Percentiles rank a stretch among this genome's conserved stretches.
phyloP scores from a whole-genome alignment of 2,329 filamentous ascomycete genomes.

The Helicocarpus griseus region DNA sequence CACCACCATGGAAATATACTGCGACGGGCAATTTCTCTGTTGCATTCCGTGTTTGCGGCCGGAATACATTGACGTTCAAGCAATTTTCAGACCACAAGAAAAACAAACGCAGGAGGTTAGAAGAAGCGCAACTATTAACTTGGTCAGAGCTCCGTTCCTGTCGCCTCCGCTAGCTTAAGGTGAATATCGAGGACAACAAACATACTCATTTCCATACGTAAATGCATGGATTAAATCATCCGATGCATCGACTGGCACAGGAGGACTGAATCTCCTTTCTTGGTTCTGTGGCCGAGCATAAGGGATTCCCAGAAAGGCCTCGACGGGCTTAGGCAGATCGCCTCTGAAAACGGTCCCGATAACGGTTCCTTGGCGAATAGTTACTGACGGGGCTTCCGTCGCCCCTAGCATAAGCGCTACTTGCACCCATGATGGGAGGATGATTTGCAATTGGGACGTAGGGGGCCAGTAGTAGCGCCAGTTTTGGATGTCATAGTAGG shows the following conservation, averaged over 20 bases:
- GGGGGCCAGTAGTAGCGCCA: neutral
- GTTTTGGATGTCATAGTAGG: neutral
- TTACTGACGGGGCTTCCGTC: slow-evolving; percentile 24
- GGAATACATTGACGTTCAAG: slow-evolving; percentile 33
- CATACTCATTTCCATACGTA: slow-evolving; percentile 21
- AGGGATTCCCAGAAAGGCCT: slow-evolving; percentile 41
- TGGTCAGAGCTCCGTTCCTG: neutral
- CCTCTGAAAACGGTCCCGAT: slow-evolving; percentile 19
- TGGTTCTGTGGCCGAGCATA: slow-evolving; percentile 41
- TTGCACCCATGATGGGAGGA: neutral
- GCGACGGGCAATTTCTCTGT: slow-evolving; percentile 27
- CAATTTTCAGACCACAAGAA: slow-evolving; percentile 37
- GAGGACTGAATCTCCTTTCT: slow-evolving; percentile 37
- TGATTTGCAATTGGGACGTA: neutral
- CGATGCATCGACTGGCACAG: slow-evolving; percentile 21
- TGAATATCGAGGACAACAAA: neutral
- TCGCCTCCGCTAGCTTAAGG: neutral
- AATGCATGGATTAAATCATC: slow-evolving; percentile 26
- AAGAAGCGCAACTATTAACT: slow-evolving; percentile 9
- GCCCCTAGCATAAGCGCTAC: neutral
- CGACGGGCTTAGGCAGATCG: slow-evolving; percentile 19
- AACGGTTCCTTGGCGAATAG: slow-evolving; percentile 21
- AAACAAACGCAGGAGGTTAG: slow-evolving; percentile 12
- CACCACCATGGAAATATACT: slow-evolving; percentile 34
- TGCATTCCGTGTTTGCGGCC: slow-evolving; percentile 17